These are phyloP conservation scores for Brassica nigra DNA, from an alignment of 345 rosid genomes.

Conservation along the genomic window DNA sequence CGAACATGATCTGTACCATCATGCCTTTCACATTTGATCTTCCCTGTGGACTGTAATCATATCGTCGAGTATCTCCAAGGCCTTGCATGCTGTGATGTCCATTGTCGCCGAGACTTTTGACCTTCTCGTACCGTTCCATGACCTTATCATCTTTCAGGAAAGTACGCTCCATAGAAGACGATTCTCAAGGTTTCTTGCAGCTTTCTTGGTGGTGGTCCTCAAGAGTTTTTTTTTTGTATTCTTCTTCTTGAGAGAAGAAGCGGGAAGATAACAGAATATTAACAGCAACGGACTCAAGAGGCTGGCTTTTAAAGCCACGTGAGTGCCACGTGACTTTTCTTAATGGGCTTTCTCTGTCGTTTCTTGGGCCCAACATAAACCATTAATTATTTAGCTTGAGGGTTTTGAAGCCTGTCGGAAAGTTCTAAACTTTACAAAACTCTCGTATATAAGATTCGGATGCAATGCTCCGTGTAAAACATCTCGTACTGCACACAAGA, in stretches of 20 bases:
- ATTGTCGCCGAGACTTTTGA: background rate
- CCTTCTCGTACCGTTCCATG: background rate
- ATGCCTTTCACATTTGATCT: slow-evolving; percentile 3
- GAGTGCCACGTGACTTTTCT: slow-evolving; percentile 12
- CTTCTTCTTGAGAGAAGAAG: background rate
- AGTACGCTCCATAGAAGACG: background rate
- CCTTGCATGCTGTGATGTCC: background rate
- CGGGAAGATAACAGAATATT: slow-evolving; percentile 3
- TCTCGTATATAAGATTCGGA: slow-evolving; percentile 6
- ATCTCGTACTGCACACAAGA: slow-evolving; percentile 26
- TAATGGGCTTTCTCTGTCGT: background rate
- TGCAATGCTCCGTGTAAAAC: slow-evolving; percentile 10
- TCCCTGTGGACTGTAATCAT: background rate
- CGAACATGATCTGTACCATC: slow-evolving; percentile 10
- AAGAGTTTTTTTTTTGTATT: background rate
- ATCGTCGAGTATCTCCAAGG: slow-evolving; percentile 26
- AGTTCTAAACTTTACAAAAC: background rate
- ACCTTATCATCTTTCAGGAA: background rate
- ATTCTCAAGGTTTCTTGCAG: slow-evolving; percentile 3
- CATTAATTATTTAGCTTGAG: background rate
- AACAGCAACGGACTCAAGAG: background rate
- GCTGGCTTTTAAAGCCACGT: slow-evolving; percentile 9
- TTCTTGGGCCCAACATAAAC: background rate
- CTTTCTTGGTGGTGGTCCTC: background rate
- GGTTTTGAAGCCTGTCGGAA: background rate